A percentile compares a stretch with the other conserved stretches of the same genome.
phyloP scores from a whole-genome alignment of 345 rosid species.

The Raphanus raphanistrum region DNA sequence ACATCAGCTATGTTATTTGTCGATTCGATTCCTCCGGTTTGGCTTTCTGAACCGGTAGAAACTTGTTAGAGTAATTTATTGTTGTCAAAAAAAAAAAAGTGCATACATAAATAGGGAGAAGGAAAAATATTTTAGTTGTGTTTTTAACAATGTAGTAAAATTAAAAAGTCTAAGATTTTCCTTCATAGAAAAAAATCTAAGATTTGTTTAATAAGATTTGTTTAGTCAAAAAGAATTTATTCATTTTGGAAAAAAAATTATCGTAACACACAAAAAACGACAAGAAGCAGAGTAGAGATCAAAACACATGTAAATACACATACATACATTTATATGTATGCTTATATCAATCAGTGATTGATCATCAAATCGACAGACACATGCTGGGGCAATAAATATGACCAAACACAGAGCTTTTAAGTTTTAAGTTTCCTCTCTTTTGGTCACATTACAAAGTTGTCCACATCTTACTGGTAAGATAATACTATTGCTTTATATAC shows the following conservation, averaged over 20 bases:
- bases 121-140: background rate
- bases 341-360: constrained; percentile 15
- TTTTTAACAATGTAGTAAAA: too few species aligned
- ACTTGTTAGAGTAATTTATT: too few species aligned
- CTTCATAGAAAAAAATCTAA: too few species aligned
- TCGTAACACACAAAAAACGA: constrained; percentile 23
- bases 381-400: constrained; percentile 40
- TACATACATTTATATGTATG: constrained; percentile 4
- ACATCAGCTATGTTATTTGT: too few species aligned
- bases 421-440: constrained; percentile 43
- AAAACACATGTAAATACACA: constrained; percentile 33
- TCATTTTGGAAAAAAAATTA: background rate
- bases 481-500: constrained; percentile 39
- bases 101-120: background rate
- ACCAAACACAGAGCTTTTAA: constrained; percentile 39
- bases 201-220: too few species aligned
- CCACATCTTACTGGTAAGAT: constrained; percentile 33
- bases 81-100: too few species aligned
- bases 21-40: too few species aligned
- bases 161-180: too few species aligned
- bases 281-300: constrained; percentile 36
- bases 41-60: too few species aligned
- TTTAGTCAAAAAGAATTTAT: background rate
- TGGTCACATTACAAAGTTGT: constrained; percentile 40
- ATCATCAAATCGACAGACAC: constrained; percentile 41